phyloP scores from a whole-genome alignment of 768 basidiomycete genomes.

The Podaxis carcinomalis region DNA sequence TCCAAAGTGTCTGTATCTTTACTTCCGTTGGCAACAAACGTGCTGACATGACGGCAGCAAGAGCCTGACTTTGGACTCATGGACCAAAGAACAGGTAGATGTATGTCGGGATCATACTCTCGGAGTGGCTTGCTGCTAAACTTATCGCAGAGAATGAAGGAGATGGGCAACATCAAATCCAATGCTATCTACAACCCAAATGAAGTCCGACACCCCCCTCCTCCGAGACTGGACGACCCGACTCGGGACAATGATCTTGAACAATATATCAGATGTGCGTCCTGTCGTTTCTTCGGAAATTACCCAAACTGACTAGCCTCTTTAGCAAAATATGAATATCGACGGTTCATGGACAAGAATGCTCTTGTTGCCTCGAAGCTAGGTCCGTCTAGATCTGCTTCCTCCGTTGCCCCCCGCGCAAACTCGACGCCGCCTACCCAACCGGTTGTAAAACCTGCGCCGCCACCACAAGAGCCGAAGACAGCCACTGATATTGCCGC shows the following conservation, averaged over 20 bases:
- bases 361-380: constrained; percentile 43
- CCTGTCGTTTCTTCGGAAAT: background rate
- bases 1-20: constrained; percentile 75
- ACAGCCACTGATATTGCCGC: constrained; percentile 12
- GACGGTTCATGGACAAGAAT: constrained; percentile 53
- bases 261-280: constrained; percentile 80
- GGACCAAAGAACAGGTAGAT: constrained; percentile 87
- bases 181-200: constrained; percentile 82
- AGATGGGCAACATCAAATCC: constrained; percentile 76
- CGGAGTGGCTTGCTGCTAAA: constrained; percentile 7
- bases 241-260: constrained; percentile 90
- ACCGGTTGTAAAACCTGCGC: constrained; percentile 3
- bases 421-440: constrained; percentile 14
- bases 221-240: constrained; percentile 70
- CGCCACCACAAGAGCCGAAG: constrained; percentile 5
- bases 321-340: constrained; percentile 80
- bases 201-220: constrained; percentile 77
- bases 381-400: constrained; percentile 37
- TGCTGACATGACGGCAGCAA: constrained; percentile 48
- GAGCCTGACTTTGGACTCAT: constrained; percentile 83
- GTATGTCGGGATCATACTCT: constrained; percentile 34
- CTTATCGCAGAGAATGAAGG: constrained; percentile 61
- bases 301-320: background rate
- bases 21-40: background rate
- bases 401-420: constrained; percentile 23